phyloP scores from a whole-genome alignment of 2,329 filamentous ascomycete species.

The Colletotrichum falcatum region DNA sequence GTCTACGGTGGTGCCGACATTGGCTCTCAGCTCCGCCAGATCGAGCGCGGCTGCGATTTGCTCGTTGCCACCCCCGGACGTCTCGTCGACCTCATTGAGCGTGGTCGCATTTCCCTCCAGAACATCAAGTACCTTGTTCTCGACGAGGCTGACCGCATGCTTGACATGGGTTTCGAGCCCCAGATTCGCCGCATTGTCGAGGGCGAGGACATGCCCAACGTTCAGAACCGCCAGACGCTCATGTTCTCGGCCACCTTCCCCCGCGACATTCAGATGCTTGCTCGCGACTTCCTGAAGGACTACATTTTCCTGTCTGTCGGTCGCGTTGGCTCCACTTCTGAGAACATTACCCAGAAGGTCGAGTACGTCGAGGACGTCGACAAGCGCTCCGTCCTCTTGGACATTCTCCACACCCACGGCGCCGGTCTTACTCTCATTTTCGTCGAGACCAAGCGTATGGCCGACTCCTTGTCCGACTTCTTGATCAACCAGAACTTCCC shows the following conservation, averaged over 20 bases:
- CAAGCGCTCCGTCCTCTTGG: slow-evolving; percentile 97
- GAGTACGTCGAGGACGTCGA: slow-evolving; percentile 97
- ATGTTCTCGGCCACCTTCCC: slow-evolving; percentile 99
- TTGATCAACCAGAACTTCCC: slow-evolving; percentile 99
- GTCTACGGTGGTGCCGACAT: slow-evolving; percentile 99
- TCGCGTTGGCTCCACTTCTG: slow-evolving; percentile 98
- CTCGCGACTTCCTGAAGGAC: slow-evolving; percentile 98
- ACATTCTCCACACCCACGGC: slow-evolving; percentile 95
- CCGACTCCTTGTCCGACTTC: slow-evolving; percentile 97
- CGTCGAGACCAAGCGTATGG: slow-evolving; percentile 99
- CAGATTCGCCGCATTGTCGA: slow-evolving; percentile 99
- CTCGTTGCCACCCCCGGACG: slow-evolving; percentile 97
- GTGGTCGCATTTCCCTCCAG: slow-evolving; percentile 94
- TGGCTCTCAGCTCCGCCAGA: slow-evolving; percentile 96
- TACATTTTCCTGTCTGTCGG: slow-evolving; percentile 99
- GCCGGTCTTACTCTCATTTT: slow-evolving; percentile 95
- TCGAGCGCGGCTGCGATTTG: slow-evolving; percentile 96
- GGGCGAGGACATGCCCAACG: slow-evolving; percentile 95
- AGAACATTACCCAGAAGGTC: slow-evolving; percentile 99
- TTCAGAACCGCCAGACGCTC: slow-evolving; percentile 90
- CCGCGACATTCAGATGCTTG: slow-evolving; percentile 98
- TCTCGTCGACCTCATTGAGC: slow-evolving; percentile 97
- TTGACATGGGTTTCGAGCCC: slow-evolving; percentile 99
- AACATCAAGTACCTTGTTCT: slow-evolving; percentile 99
- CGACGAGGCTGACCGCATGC: slow-evolving; percentile 99